These are phyloP conservation scores for Leptographium radiaticola DNA, from an alignment of 2,329 filamentous ascomycete genomes.

Conservation along the genomic window DNA sequence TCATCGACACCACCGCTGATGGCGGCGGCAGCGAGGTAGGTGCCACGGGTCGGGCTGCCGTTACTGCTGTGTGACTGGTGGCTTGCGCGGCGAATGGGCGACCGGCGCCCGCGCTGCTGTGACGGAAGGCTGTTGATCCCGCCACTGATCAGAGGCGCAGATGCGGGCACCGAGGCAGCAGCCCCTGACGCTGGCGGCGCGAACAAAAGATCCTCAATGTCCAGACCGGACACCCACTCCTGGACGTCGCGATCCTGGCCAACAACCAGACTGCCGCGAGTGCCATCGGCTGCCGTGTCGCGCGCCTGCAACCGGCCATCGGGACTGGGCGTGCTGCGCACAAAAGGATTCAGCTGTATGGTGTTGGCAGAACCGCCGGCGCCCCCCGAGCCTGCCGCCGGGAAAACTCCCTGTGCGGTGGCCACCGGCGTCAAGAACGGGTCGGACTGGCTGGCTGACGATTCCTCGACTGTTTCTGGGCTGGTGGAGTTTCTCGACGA, in stretches of 20 bases:
- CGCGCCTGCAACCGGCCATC: slow-evolving; percentile 14
- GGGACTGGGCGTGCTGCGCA: slow-evolving; percentile 23
- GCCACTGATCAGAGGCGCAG: not conserved
- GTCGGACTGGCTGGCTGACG: slow-evolving; percentile 27
- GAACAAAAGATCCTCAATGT: slow-evolving; percentile 39
- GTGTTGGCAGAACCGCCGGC: slow-evolving; percentile 11
- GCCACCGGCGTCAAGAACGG: slow-evolving; percentile 35
- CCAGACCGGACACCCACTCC: slow-evolving; percentile 44
- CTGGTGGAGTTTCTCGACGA: slow-evolving; percentile 3
- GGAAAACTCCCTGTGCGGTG: not conserved
- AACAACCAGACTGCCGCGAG: not conserved
- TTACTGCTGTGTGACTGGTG: slow-evolving; percentile 16
- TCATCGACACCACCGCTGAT: slow-evolving; percentile 20
- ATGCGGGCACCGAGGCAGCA: slow-evolving; percentile 2
- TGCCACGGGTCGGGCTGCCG: slow-evolving; percentile 10
- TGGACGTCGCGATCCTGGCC: slow-evolving; percentile 39
- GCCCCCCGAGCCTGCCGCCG: not conserved
- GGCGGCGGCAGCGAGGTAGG: slow-evolving; percentile 2
- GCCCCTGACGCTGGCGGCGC: slow-evolving; percentile 17
- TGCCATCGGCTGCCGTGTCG: not conserved
- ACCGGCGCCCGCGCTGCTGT: slow-evolving; percentile 18
- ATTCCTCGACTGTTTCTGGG: slow-evolving; percentile 13
- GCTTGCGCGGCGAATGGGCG: slow-evolving; percentile 25
- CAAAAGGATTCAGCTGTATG: slow-evolving; percentile 10
- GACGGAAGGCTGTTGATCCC: not conserved